Percentiles rank a stretch among this genome's conserved stretches.
phyloP scores from a whole-genome alignment of 1,139 yeast genomes.

The Pneumocystis carinii region DNA sequence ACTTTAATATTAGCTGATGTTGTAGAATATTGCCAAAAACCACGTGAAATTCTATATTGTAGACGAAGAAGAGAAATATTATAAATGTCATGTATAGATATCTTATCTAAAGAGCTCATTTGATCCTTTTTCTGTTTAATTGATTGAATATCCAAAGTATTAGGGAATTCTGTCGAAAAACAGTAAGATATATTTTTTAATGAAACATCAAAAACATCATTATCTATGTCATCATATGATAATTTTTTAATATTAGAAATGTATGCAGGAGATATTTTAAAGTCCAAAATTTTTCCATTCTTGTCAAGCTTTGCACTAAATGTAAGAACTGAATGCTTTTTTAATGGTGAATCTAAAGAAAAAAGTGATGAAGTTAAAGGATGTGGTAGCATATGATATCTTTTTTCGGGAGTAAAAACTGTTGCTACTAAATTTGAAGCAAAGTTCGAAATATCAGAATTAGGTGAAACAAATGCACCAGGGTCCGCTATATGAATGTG shows the following conservation, averaged over 20 bases:
- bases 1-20: not conserved
- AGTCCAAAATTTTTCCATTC: constrained; percentile 18
- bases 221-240: constrained; percentile 39
- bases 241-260: constrained; percentile 33
- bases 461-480: constrained; percentile 41
- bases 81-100: not conserved
- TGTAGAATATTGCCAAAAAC: not conserved
- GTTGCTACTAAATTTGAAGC: constrained; percentile 56
- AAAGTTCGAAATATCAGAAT: constrained; percentile 37
- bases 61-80: not conserved
- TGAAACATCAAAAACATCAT: constrained; percentile 3
- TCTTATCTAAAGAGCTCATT: not conserved
- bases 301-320: constrained; percentile 26
- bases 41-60: not conserved
- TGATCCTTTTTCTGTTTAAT: not conserved
- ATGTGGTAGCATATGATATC: constrained; percentile 58
- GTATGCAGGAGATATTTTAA: constrained; percentile 27
- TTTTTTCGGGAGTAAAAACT: constrained; percentile 56
- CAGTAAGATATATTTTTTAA: not conserved
- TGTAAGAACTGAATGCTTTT: constrained; percentile 36
- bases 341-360: constrained; percentile 32
- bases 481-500: constrained; percentile 85
- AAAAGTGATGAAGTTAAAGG: constrained; percentile 41
- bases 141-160: not conserved
- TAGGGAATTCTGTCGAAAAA: not conserved